Evolutionary conservation across 2,329 filamentous ascomycete species (phyloP).

Genomic region (Conoideocrella luteorostrata): DNA sequence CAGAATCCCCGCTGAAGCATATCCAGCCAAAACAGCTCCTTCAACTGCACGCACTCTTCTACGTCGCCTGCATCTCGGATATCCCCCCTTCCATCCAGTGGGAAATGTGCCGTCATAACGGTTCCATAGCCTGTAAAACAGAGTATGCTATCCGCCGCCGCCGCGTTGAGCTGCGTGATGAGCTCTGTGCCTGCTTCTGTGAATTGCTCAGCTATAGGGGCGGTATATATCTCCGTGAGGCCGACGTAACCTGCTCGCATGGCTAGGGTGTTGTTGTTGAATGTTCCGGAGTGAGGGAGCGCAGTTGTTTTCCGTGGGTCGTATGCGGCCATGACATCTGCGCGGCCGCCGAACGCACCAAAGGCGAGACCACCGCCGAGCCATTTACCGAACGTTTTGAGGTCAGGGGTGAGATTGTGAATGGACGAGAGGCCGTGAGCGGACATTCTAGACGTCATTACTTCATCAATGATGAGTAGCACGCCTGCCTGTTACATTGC

Average conservation of each 20-base stretch:
- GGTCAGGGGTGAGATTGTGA: conserved; percentile 46
- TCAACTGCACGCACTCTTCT: conserved; percentile 25
- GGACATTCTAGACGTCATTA: conserved; percentile 58
- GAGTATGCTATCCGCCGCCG: conserved; percentile 28
- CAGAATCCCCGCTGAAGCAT: conserved; percentile 39
- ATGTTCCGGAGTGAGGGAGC: conserved; percentile 55
- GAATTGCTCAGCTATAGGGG: conserved; percentile 23
- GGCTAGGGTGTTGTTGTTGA: conserved; percentile 59
- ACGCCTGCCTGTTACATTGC: conserved; percentile 33
- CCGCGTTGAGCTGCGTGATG: conserved; percentile 21
- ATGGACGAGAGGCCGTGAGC: conserved; percentile 41
- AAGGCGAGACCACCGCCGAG: conserved; percentile 61
- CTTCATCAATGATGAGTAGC: conserved; percentile 64
- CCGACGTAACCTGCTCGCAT: conserved; percentile 48
- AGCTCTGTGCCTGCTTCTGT: conserved; percentile 25
- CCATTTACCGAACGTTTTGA: conserved; percentile 61
- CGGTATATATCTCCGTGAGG: conserved; percentile 28
- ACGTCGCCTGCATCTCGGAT: conserved; percentile 18
- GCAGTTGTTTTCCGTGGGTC: conserved; percentile 41
- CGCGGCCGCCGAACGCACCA: conserved; percentile 58
- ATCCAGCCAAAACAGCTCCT: conserved; percentile 39
- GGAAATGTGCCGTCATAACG: conserved; percentile 31
- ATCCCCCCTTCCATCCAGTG: conserved; percentile 16
- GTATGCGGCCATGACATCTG: conserved; percentile 52
- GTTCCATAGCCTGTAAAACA: conserved; percentile 31